These are phyloP conservation scores for Colletotrichum plurivorum DNA, from an alignment of 2,329 filamentous ascomycete species.

Conservation along the genomic window DNA sequence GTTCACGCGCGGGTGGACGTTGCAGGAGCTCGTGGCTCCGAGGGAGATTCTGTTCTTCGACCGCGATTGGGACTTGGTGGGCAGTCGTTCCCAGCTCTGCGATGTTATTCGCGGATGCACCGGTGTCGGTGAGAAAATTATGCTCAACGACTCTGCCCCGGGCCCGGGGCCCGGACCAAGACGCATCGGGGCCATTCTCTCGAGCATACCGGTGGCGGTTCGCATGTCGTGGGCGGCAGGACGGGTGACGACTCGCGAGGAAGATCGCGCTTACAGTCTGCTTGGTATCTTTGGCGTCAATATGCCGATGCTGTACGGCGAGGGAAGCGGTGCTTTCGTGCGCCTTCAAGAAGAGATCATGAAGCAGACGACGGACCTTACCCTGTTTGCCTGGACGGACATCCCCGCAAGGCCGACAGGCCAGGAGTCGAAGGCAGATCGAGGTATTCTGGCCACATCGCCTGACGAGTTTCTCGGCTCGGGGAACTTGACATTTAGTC, in stretches of 20 bases:
- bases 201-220: neutral
- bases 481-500: neutral
- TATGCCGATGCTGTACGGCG: neutral
- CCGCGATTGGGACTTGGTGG: neutral
- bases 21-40: constrained; percentile 1
- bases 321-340: neutral
- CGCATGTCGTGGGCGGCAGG: neutral
- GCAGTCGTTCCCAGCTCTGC: neutral
- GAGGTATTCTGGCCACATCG: neutral
- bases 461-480: neutral
- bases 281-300: neutral
- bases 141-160: neutral
- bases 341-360: neutral
- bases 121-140: neutral
- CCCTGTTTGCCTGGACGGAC: neutral
- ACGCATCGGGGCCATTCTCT: neutral
- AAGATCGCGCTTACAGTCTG: neutral
- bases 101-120: neutral
- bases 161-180: neutral
- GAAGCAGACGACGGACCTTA: neutral
- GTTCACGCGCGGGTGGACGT: neutral
- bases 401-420: neutral
- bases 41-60: neutral
- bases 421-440: neutral
- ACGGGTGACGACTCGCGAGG: neutral